A percentile compares a stretch with the other conserved stretches of the same genome.
These are phyloP conservation scores for Thielaviopsis euricoi DNA, from an alignment of 2,329 filamentous ascomycete genomes.

Conservation along the genomic window DNA sequence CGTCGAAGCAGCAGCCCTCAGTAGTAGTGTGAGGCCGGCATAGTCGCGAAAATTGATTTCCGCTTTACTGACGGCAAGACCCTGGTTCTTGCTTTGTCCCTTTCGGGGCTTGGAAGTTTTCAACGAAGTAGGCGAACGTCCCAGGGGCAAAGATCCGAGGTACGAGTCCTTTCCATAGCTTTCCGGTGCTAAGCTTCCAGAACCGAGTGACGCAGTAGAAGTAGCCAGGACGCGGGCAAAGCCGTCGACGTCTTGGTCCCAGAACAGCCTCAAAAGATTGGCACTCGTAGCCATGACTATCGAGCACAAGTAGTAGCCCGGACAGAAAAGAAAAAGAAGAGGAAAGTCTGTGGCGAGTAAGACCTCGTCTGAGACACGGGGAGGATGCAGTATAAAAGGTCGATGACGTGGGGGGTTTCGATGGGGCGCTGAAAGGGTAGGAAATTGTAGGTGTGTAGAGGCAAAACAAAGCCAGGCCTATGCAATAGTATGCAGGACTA, in stretches of 20 bases:
- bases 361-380: neutral
- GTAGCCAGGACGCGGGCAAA: conserved; percentile 45
- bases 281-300: conserved; percentile 72
- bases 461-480: neutral
- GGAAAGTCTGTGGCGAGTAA: neutral
- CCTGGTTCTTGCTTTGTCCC: conserved; percentile 28
- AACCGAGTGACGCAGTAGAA: neutral
- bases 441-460: neutral
- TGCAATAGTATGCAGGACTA: too few relatives aligned
- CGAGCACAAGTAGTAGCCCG: conserved; percentile 17
- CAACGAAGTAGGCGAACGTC: neutral
- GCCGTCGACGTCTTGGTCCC: conserved; percentile 92
- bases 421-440: neutral
- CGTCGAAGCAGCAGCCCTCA: conserved; percentile 67
- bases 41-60: conserved; percentile 79
- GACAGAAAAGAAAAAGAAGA: too few relatives aligned
- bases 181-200: conserved; percentile 11
- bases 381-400: neutral
- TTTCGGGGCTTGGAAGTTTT: conserved; percentile 33
- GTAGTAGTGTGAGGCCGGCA: conserved; percentile 64
- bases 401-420: neutral
- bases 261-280: conserved; percentile 89
- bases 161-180: conserved; percentile 18
- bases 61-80: conserved; percentile 29
- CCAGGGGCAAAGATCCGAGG: conserved; percentile 20